A percentile compares a stretch with the other conserved stretches of the same genome.
These are phyloP conservation scores for Casaregolazyma lundiana DNA, from an alignment of 1,139 yeast species.

Conservation along the genomic window DNA sequence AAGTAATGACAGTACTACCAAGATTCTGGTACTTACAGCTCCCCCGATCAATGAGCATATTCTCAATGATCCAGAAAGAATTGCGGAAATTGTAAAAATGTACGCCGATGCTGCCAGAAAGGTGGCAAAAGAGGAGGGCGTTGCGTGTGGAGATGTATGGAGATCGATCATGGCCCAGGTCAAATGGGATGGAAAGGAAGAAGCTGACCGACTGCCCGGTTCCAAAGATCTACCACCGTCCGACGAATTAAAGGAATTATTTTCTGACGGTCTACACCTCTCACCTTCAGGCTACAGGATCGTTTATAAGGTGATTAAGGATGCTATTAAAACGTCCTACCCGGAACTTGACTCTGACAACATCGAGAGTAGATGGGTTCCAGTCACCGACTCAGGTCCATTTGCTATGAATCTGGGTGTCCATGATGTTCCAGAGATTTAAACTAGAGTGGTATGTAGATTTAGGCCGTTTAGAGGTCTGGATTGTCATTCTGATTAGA, in stretches of 20 bases:
- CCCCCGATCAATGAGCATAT: constrained; percentile 45
- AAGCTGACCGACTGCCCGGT: constrained; percentile 15
- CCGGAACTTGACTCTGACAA: constrained; percentile 14
- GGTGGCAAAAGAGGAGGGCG: constrained; percentile 42
- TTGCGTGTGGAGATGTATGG: constrained; percentile 56
- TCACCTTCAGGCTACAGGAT: constrained; percentile 56
- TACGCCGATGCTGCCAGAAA: constrained; percentile 49
- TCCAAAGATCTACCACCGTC: too few species aligned
- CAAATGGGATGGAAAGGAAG: constrained; percentile 28
- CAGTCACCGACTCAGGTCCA: not conserved
- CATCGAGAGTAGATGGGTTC: constrained; percentile 3
- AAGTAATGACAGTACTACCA: constrained; percentile 37
- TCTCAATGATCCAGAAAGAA: constrained; percentile 33
- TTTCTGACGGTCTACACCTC: constrained; percentile 67
- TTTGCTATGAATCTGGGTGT: not conserved
- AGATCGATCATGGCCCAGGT: constrained; percentile 35
- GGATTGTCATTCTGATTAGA: too few species aligned
- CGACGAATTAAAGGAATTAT: constrained; percentile 26
- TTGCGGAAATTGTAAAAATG: constrained; percentile 36
- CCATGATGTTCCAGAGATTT: not conserved
- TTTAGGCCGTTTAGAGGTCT: too few species aligned
- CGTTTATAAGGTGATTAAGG: constrained; percentile 29
- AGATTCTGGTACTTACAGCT: constrained; percentile 53
- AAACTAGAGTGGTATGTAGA: too few species aligned
- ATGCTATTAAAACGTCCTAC: constrained; percentile 12